A percentile compares a stretch with the other conserved stretches of the same genome.
Evolutionary conservation across 169 alveolate genomes (phyloP).

Genomic region (Eimeria maxima): DNA sequence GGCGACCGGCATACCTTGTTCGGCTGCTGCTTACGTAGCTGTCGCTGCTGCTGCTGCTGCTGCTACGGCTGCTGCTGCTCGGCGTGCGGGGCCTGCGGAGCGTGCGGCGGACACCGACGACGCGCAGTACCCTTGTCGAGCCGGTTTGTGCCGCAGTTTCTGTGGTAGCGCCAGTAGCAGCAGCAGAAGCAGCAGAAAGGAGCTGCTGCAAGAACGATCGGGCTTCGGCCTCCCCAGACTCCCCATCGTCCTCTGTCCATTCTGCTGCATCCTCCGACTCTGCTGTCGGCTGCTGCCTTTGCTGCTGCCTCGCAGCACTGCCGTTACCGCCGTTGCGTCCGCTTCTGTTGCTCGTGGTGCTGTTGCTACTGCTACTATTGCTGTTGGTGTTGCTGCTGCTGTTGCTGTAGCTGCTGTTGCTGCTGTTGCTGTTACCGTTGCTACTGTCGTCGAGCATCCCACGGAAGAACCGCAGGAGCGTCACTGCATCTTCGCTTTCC

Average conservation of each 20-base stretch:
- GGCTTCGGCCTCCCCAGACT: not conserved
- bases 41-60: slow-evolving; percentile 68
- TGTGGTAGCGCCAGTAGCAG: not conserved
- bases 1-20: not conserved
- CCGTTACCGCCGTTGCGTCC: not conserved
- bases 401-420: slow-evolving; percentile 21
- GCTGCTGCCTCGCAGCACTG: not conserved
- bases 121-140: not conserved
- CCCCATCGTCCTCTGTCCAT: not conserved
- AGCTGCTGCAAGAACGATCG: not conserved
- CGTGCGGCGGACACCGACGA: slow-evolving; percentile 56
- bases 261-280: not conserved
- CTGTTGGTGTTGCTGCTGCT: not conserved
- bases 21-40: slow-evolving; percentile 46
- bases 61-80: slow-evolving; percentile 59
- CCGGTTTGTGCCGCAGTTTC: slow-evolving; percentile 18
- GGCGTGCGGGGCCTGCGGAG: slow-evolving; percentile 29
- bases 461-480: slow-evolving; percentile 17
- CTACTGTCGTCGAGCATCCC: slow-evolving; percentile 16
- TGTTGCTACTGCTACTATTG: not conserved
- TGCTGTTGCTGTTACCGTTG: slow-evolving; percentile 48
- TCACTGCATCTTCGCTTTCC: slow-evolving; percentile 5
- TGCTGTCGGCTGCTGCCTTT: not conserved
- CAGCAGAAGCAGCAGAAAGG: slow-evolving; percentile 33
- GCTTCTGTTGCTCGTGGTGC: slow-evolving; percentile 3